A percentile compares a stretch with the other conserved stretches of the same genome.
Evolutionary conservation across 805 yeast genomes (phyloP).

Genomic region (Candida pseudoglaebosa): DNA sequence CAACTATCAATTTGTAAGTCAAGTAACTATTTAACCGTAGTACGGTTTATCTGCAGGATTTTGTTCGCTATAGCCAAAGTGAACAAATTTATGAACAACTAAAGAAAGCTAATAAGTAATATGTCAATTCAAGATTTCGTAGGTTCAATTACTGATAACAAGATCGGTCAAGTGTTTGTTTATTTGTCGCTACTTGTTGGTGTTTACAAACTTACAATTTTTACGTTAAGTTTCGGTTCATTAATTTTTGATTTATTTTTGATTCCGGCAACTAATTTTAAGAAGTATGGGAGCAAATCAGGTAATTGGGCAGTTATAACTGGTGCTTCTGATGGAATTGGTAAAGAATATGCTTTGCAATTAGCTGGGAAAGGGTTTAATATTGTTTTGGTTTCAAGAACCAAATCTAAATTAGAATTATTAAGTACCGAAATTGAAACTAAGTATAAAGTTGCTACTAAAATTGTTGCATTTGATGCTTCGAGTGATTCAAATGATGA

Average conservation of each 20-base stretch:
- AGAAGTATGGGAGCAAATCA: constrained; percentile 68
- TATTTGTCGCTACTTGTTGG: constrained; percentile 54
- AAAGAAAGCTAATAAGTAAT: neutral
- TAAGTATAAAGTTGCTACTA: constrained; percentile 58
- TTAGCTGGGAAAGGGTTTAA: constrained; percentile 84
- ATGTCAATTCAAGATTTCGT: constrained; percentile 12
- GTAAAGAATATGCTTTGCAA: constrained; percentile 85
- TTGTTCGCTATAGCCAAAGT: neutral
- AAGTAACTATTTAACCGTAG: too few relatives aligned
- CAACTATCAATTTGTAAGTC: too few relatives aligned
- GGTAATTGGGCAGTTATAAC: constrained; percentile 93
- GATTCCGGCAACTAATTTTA: constrained; percentile 55
- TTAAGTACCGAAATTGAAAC: constrained; percentile 60
- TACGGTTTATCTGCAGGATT: neutral
- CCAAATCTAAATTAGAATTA: constrained; percentile 66
- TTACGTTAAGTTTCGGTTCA: constrained; percentile 47
- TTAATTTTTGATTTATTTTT: constrained; percentile 60
- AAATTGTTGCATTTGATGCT: constrained; percentile 74
- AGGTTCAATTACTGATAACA: constrained; percentile 11
- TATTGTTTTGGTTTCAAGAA: constrained; percentile 79
- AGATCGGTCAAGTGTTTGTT: constrained; percentile 14
- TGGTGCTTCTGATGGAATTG: constrained; percentile 97
- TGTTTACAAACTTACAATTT: constrained; percentile 50
- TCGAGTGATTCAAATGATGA: constrained; percentile 56
- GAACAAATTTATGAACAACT: neutral